Evolutionary conservation across 345 rosid species (phyloP), one percentile per base, ranked within the genome.

Genomic region (Syzygium oleosum): DNA sequence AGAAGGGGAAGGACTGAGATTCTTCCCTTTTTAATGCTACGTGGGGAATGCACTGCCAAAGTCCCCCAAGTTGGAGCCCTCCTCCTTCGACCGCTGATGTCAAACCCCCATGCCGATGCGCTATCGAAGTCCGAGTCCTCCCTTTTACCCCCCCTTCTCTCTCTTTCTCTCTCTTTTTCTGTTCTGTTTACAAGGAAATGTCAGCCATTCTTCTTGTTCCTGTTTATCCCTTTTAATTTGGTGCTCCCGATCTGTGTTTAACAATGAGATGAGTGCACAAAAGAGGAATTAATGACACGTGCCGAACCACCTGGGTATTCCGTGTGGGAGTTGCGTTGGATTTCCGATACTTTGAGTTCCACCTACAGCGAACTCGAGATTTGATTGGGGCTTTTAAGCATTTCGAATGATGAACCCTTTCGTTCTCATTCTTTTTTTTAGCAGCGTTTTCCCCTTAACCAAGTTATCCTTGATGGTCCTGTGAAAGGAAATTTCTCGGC

Each of bases 1-100:
- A 25, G 80, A 38, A 19, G 86, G 90, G 49, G 80, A 38, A 34
- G 55, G 55, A 83, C 85, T 87, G 90, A 86, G 91, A 90, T 88
- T 89, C 90, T 88, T 83, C n/a, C 87, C 87, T 34, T 85, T 85
- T 56, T 31, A 53, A 85, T 88, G 87, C 59, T 77, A 52, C 85
- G 83, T 87, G 59, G 51, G 86, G 31, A 52, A 73, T 78, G 52
- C 65, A 31, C 41, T 77, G 80, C 46, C 46, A 68, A 34, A 34
- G 25, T 68, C 46, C 43, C 78, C 27, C 27, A 19, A 84, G 68
- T 41, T 16, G 29, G 29, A 63, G 65, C 86, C 38, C 63, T 73
- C 38, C 58, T 34, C 80, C 80, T 68, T 68, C 79, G 4, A 9
- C 46, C 12, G 79, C 79, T 68, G 46, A 34, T 68, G 79, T 68